Evolutionary conservation across 176 grass and related monocot genomes (phyloP), one percentile per base, ranked within the genome.

Genomic region (Stipa capillata): DNA sequence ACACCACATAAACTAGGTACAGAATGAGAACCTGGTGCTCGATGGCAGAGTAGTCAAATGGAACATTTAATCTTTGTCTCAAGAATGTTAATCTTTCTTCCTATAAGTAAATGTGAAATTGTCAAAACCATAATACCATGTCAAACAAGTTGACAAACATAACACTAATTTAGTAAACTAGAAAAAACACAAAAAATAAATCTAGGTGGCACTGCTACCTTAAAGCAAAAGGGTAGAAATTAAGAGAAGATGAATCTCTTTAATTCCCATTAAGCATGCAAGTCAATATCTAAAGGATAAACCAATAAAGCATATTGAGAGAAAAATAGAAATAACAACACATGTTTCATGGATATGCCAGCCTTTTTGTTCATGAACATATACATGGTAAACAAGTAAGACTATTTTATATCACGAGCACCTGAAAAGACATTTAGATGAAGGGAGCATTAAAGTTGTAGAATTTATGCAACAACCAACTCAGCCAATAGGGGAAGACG

Each of bases 71-170:
- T 78, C 94, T 91, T 52, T 78, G 86, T 77, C 91, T 89, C 62
- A 97, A 68, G 51, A 83, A 91, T 78, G 52, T 89, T 48, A 94
- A 87, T 55, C 86, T 89, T 83, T 94, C 82, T 81, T 90, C 94
- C 67, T 70, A 31, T 20, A 70, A 48, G 67, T 69, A 47, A 20
- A 70, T 31, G 36, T 70, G 27, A 31, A 70, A 70, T 42, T 69
- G 25, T 70, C 42, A 70, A 70, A 70, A 70, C 8, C 67, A 47
- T 29, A 70, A 47, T 31, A 16, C 25, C 67, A 48, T 70, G 43
- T 48, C 24, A 70, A 48, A 69, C 15, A 29, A 70, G 42, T 48
- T 70, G 42, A 20, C 24, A 70, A 1, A 48, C 48, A 25, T 48
- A 31, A 45, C 40, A 28, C 14, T 13, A 42, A 44, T 69, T 15